Base-by-base conservation (phyloP, 768 basidiomycete species). In the Suillus plorans region DNA sequence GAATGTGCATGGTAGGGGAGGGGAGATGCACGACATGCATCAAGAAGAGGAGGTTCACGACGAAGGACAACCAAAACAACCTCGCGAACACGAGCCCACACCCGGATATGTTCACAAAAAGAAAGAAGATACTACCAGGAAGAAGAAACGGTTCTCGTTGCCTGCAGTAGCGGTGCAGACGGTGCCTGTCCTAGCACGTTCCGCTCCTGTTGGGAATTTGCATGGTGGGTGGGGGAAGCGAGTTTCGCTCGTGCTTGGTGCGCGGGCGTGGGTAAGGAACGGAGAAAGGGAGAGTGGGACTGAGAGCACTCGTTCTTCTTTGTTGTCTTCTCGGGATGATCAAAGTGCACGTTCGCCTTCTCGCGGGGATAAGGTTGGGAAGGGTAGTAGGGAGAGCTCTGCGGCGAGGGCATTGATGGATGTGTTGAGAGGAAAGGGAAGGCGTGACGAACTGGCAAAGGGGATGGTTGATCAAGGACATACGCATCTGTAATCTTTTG, bases 111-210 rank as follows among this genome's bases (percentile, higher is more conserved):
- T 14, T 5, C 22, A 34, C 18, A 42, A 25, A 31, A 63, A 37
- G 64, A 80, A 73, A 69, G 90, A 90, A 71, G 84, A 90, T 66
- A 90, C 89, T 0, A 83, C 82, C 52, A 77, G 88, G 68, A 74
- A 86, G 69, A 80, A 80, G 70, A 90, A 91, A 71, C 84, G 90
- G 45, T 92, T 92, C 70, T 92, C 92, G 58, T 66, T 90, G 59
- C 90, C 91, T 55, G 89, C 89, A n/a, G 80, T 94, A 44, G 90
- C 89, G 44, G 68, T 93, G 73, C 90, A 92, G 68, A 86, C 87
- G 37, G 86, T 86, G 37, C 86, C 84, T 20, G 90, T 93, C 16
- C 89, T 87, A 36, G 85, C 89, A 25, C 82, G 85, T 22, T 84
- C 85, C 4, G 68, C 71, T 45, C 76, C 52, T 67, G 73, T 5